Base-by-base conservation (phyloP, 192 early-diverging fungal genomes). In the Entomortierella lignicola region DNA sequence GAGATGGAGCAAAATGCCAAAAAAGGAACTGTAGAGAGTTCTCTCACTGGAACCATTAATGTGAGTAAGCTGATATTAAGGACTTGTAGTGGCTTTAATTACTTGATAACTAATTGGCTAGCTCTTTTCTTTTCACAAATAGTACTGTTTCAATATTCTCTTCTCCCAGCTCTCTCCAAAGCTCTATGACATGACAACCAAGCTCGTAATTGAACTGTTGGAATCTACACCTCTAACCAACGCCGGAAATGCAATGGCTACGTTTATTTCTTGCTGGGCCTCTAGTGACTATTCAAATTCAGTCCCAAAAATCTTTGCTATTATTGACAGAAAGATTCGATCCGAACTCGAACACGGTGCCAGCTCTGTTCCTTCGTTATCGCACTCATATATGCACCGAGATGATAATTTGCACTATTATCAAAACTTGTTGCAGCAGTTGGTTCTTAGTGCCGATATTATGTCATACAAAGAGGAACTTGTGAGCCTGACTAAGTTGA, bases 331-430 rank as follows among this genome's bases (percentile, higher is more conserved):
- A 12, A 69, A 85, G 17, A 95, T 95, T 43, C 54, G 81, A 26
- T 74, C 63, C 11, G 94, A 95, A 62, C 60, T 95, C 32, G 81
- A 87, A 37, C 83, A 89, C 27, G 91, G 89, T 18, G 94, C 93
- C 31, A 75, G 83, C 3, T 84, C 89, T 0, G 73, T 74, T 5
- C 84, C 86, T 17, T 83, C 87, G 0, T 67, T 83, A 43, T 67
- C 83, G 17, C 66, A 80, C 43, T 89, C 83, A 3, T 83, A 81
- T 12, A 71, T 69, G 37, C 71, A 71, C 39, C 82, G 72, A 71
- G 87, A 88, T 5, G 92, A 92, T 69, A 81, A 92, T 0, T 71
- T 95, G 29, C 94, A 96, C 71, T 96, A 94, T 89, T 88, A 91
- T 64, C 94, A 96, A 55, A 81, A 71, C 21, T 88, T 94, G 37